Percentiles rank a stretch among this genome's conserved stretches.
Evolutionary conservation across 371 early-diverging fungal genomes (phyloP).

Genomic region (Mucor ambiguus): DNA sequence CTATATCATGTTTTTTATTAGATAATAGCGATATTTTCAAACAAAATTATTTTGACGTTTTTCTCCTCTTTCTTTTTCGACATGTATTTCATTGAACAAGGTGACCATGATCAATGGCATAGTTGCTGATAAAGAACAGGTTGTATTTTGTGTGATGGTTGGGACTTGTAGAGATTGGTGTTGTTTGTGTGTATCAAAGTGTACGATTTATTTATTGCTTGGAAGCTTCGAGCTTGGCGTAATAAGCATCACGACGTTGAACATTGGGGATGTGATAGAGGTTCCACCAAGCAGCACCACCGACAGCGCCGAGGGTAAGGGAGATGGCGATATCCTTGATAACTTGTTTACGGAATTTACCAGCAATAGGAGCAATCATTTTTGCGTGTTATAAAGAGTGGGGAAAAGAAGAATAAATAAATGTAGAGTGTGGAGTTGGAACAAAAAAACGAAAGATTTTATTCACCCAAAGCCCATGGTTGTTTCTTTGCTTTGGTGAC

Average conservation of each 20-base stretch:
- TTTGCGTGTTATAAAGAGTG: background rate
- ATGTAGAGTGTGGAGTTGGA: background rate
- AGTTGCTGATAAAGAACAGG: background rate
- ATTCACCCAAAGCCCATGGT: background rate
- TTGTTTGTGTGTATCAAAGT: background rate
- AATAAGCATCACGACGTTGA: constrained; percentile 46
- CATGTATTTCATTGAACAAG: background rate
- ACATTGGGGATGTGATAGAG: constrained; percentile 42
- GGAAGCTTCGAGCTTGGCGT: constrained; percentile 56
- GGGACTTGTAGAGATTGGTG: constrained; percentile 3
- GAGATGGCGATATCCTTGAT: constrained; percentile 45
- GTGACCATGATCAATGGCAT: too few species aligned
- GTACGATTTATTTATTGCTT: constrained; percentile 32
- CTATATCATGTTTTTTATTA: constrained; percentile 1
- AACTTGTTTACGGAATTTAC: constrained; percentile 49
- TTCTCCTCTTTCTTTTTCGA: background rate
- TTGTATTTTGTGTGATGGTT: background rate
- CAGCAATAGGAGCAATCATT: constrained; percentile 58
- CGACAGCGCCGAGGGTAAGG: constrained; percentile 43
- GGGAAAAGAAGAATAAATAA: constrained; percentile 10
- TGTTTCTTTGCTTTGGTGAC: background rate
- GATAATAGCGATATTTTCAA: background rate
- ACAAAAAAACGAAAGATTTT: constrained; percentile 1
- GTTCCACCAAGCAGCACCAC: constrained; percentile 52
- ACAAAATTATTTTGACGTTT: constrained; percentile 2